Base-by-base conservation (phyloP, 495 filamentous ascomycete genomes). In the Acidiella bohemica region DNA sequence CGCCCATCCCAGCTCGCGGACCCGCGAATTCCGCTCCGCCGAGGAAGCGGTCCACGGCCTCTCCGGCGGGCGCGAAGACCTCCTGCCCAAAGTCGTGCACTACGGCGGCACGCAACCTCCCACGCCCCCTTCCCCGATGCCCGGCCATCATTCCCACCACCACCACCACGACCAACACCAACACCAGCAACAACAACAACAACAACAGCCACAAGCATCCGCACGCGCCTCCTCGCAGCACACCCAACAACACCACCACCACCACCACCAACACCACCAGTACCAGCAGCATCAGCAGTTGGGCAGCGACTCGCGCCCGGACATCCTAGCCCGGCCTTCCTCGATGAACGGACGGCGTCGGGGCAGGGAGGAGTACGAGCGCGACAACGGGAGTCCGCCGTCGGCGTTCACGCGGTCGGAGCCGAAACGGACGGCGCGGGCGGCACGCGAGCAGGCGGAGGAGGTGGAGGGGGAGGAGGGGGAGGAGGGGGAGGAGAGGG, bases 21-120 rank as follows among this genome's bases (percentile, higher is more conserved):
- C 75, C 2, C 76, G 88, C 27, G 90, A 97, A 56, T 95, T 93
- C 56, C 81, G 82, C 43, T 94, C 90, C 1, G 90, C 90, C 11
- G 90, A 97, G 56, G 90, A 97, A 56, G 90, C 81, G 5, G 84
- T 95, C 36, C 79, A 80, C 20, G 81, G 88, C 38, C 62, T 97
- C 50, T 78, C 90, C 5, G 88, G 84, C 39, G 90, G 90, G 12
- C 76, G 90, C 34, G 84, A 92, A 42, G 90, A 96, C 26, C 66
- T 95, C 17, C 67, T 94, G 14, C 90, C 90, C 10, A 83, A 84
- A 51, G 79, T 96, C 44, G 83, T 97, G 41, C 90, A 94, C 58
- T 97, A 97, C 59, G 84, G 78, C 22, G 83, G 88, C 23, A 79
- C 83, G 46, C 81, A 82, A 53, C 88, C 90, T 13, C 85, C 87